A percentile compares a stretch with the other conserved stretches of the same genome.
These are phyloP conservation scores for Fusarium nurragi DNA, from an alignment of 2,329 filamentous ascomycete genomes.

Conservation along the genomic window DNA sequence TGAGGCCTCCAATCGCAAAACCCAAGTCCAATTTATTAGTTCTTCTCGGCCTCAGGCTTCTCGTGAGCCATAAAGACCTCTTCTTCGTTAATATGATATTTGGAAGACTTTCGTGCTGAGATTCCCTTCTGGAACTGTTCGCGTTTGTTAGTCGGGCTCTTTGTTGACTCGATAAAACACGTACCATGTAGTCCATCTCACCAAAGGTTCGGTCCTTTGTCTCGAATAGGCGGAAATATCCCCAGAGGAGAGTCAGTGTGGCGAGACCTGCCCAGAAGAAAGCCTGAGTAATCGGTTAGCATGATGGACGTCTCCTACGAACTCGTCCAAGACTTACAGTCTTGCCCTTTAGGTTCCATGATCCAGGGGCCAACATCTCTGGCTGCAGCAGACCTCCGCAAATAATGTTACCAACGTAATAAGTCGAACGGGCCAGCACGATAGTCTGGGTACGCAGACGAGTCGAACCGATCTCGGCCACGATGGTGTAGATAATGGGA, in stretches of 20 bases:
- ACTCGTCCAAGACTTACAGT: constrained; percentile 41
- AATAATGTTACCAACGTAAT: constrained; percentile 55
- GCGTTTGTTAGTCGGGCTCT: constrained; percentile 18
- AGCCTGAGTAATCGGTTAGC: constrained; percentile 43
- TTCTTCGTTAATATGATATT: constrained; percentile 50
- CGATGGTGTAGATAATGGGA: constrained; percentile 56
- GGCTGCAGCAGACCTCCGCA: constrained; percentile 52
- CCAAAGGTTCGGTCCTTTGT: constrained; percentile 57
- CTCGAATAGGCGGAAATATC: constrained; percentile 56
- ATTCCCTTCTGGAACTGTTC: constrained; percentile 50
- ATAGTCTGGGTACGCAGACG: constrained; percentile 56
- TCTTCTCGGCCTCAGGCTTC: constrained; percentile 23
- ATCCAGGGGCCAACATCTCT: constrained; percentile 51
- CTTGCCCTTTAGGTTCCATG: constrained; percentile 54
- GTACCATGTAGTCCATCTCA: constrained; percentile 56
- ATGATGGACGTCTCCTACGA: background rate
- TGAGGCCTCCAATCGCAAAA: constrained; percentile 1
- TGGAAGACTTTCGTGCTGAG: constrained; percentile 52
- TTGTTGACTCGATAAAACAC: background rate
- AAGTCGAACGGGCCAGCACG: constrained; percentile 52
- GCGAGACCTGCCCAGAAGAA: constrained; percentile 55
- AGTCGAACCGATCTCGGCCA: constrained; percentile 55
- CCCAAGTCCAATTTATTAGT: background rate
- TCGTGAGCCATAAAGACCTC: constrained; percentile 45
- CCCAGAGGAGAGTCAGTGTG: constrained; percentile 52